A percentile compares a stretch with the other conserved stretches of the same genome.
Conservation (phyloP, 2,329 filamentous ascomycete species). For the Ceratocystis diversiconidia region DNA sequence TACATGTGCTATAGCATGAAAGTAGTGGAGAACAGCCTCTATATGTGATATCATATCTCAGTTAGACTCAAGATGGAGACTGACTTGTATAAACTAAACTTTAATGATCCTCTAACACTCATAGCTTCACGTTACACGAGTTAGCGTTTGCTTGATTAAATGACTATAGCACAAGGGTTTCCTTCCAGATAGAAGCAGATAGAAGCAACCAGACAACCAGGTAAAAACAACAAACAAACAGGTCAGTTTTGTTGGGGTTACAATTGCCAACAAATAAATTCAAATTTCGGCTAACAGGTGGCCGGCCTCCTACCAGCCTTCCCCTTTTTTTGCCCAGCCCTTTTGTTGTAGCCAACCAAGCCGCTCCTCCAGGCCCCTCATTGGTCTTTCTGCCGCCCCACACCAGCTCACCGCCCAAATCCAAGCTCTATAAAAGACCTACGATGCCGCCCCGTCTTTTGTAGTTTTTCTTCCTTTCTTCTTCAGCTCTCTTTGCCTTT, state of each 20-base stretch:
- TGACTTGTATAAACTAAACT: not conserved
- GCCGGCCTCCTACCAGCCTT: not conserved
- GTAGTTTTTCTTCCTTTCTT: constrained; percentile 16
- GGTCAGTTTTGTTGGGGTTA: not conserved
- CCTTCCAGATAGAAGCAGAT: not conserved
- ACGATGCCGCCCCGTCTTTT: not conserved
- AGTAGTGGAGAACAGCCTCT: too few species aligned
- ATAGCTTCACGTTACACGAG: not conserved
- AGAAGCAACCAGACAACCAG: not conserved
- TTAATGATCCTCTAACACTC: not conserved
- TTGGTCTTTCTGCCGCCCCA: not conserved
- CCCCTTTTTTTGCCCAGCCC: not conserved
- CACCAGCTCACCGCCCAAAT: not conserved
- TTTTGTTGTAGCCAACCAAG: not conserved
- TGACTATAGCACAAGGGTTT: not conserved
- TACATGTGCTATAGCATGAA: too few species aligned
- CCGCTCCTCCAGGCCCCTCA: not conserved
- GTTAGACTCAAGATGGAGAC: not conserved
- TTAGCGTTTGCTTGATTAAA: not conserved
- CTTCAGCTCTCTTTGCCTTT: constrained; percentile 27
- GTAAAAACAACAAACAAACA: not conserved
- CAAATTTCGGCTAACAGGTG: not conserved
- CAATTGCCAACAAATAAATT: not conserved
- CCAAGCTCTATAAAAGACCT: constrained; percentile 8
- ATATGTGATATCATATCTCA: too few species aligned